Conservation (phyloP, 2,329 filamentous ascomycete species). For the Monosporascus sp. region DNA sequence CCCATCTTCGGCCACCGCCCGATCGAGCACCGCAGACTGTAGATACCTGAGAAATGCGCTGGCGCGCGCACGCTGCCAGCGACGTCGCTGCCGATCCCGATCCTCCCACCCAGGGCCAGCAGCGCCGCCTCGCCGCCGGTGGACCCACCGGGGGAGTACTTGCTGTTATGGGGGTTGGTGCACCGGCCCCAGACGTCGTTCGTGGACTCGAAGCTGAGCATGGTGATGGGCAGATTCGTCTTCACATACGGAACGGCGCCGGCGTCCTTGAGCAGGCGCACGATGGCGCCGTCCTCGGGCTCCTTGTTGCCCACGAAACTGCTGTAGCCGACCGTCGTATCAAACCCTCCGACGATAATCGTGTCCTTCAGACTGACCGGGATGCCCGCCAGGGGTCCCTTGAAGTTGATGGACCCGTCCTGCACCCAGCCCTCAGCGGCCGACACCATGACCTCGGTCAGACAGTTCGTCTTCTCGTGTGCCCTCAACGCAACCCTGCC, state of each 20-base stretch:
- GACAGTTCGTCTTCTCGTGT: slow-evolving; percentile 80
- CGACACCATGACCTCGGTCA: slow-evolving; percentile 79
- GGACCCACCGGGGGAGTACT: slow-evolving; percentile 82
- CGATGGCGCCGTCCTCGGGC: slow-evolving; percentile 63
- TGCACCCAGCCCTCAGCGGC: slow-evolving; percentile 69
- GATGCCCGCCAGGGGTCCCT: slow-evolving; percentile 80
- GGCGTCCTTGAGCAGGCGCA: slow-evolving; percentile 75
- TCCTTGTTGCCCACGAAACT: slow-evolving; percentile 63
- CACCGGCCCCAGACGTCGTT: slow-evolving; percentile 75
- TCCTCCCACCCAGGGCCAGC: slow-evolving; percentile 74
- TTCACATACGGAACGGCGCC: slow-evolving; percentile 90
- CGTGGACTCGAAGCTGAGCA: slow-evolving; percentile 79
- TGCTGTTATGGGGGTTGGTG: slow-evolving; percentile 76
- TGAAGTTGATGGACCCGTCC: slow-evolving; percentile 58
- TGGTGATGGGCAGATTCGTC: slow-evolving; percentile 81
- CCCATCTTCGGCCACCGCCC: slow-evolving; percentile 86
- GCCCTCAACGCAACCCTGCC: slow-evolving; percentile 80
- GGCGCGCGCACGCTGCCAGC: slow-evolving; percentile 83
- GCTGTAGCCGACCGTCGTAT: slow-evolving; percentile 77
- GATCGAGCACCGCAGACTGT: slow-evolving; percentile 79
- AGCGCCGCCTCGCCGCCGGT: slow-evolving; percentile 82
- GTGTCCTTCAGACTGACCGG: slow-evolving; percentile 81
- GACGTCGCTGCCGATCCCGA: slow-evolving; percentile 87
- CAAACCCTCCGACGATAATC: slow-evolving; percentile 75
- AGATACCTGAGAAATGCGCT: slow-evolving; percentile 86